Evolutionary conservation across 192 early-diverging fungal genomes (phyloP).

Genomic region (Backusella liffmaniae): DNA sequence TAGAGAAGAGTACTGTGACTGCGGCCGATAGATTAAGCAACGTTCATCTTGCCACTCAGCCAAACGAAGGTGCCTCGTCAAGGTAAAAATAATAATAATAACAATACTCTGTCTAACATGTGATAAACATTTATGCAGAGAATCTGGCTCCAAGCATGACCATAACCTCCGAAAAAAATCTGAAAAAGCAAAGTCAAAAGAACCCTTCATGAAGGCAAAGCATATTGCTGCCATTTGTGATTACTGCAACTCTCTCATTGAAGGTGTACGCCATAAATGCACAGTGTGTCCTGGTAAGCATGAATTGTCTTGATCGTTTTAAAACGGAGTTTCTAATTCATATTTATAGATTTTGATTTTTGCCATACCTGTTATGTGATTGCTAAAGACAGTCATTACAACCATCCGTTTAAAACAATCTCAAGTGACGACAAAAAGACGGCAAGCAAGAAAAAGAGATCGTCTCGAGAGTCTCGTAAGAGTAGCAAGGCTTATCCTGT

Average conservation of each 20-base stretch:
- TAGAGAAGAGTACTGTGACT: neutral
- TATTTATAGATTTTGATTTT: conserved; percentile 46
- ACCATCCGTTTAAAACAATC: conserved; percentile 39
- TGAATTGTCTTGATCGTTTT: neutral
- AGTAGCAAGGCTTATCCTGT: neutral
- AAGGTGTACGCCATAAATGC: conserved; percentile 60
- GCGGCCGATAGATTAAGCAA: neutral
- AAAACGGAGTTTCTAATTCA: neutral
- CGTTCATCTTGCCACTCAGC: neutral
- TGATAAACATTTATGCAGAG: conserved; percentile 43
- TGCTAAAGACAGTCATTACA: conserved; percentile 37
- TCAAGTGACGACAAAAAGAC: neutral
- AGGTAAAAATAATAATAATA: no score
- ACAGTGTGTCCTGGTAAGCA: conserved; percentile 37
- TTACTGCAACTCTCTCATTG: conserved; percentile 51
- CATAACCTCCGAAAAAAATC: neutral
- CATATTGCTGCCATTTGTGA: conserved; percentile 43
- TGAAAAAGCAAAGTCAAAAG: neutral
- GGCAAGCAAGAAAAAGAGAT: conserved; percentile 1
- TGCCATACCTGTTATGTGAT: conserved; percentile 58
- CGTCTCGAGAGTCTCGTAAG: conserved; percentile 20
- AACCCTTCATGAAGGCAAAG: neutral
- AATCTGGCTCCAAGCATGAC: conserved; percentile 21
- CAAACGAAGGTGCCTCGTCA: neutral
- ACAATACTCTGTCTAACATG: no score